phyloP scores from a whole-genome alignment of 2,329 filamentous ascomycete species.

The Ceratocystiopsis minuta region DNA sequence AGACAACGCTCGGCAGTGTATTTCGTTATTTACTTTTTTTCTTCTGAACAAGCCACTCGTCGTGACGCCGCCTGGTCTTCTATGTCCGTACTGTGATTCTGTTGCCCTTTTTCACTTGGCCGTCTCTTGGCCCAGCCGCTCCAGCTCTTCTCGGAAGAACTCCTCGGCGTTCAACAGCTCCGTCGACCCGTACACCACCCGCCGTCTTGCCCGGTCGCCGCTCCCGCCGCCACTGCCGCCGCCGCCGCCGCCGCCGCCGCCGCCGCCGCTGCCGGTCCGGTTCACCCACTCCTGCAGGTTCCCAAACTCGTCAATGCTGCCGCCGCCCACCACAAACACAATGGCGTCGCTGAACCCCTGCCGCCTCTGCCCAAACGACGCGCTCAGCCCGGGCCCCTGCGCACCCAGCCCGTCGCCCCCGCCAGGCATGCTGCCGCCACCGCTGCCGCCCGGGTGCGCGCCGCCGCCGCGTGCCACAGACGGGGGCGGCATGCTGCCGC shows the following conservation, averaged over 20 bases:
- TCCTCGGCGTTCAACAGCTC: constrained; percentile 55
- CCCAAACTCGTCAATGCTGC: constrained; percentile 97
- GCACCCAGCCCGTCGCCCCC: constrained; percentile 23
- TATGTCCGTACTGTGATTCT: too few relatives aligned
- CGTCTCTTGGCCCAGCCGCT: constrained; percentile 42
- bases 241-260: too few relatives aligned
- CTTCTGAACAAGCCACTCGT: neutral
- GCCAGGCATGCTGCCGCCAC: constrained; percentile 27
- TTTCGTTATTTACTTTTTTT: neutral
- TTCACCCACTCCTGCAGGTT: constrained; percentile 93
- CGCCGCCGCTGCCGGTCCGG: constrained; percentile 36
- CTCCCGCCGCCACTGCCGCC: neutral
- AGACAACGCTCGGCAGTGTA: neutral
- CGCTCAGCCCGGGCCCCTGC: constrained; percentile 41
- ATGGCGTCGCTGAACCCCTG: constrained; percentile 83
- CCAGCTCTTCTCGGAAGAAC: constrained; percentile 46
- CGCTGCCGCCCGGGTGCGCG: constrained; percentile 17
- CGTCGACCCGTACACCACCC: constrained; percentile 89
- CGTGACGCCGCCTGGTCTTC: too few relatives aligned
- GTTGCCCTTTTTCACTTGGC: constrained; percentile 2
- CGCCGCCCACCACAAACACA: constrained; percentile 88
- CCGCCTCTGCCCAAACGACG: constrained; percentile 76
- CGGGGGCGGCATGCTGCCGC: constrained; percentile 76
- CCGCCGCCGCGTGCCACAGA: constrained; percentile 34
- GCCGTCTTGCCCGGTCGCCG: constrained; percentile 43